Percentiles rank a stretch among this genome's conserved stretches.
Evolutionary conservation across 805 yeast genomes (phyloP).

Genomic region (Starmerella stigmatis): DNA sequence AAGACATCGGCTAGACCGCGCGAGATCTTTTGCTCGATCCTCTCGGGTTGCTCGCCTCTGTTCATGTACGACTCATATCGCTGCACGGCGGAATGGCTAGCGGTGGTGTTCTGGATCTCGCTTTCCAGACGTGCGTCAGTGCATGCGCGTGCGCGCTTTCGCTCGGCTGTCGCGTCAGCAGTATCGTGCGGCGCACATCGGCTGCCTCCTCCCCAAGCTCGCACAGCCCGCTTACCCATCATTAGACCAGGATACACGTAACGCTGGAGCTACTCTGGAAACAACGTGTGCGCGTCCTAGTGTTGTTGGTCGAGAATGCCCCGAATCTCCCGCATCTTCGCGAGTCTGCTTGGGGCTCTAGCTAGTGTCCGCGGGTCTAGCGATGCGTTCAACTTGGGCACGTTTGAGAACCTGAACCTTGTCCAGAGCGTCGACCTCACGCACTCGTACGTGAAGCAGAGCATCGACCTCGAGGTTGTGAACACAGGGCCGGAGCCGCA

Average conservation of each 20-base stretch:
- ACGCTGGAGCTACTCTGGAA: not conserved
- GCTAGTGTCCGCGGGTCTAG: not conserved
- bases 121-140: no score
- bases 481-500: conserved; percentile 51
- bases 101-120: not conserved
- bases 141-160: not conserved
- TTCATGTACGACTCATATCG: not conserved
- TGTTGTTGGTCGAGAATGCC: conserved; percentile 1
- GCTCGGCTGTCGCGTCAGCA: not conserved
- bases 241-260: not conserved
- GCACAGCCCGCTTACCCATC: no score
- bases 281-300: not conserved
- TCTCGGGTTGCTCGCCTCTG: not conserved
- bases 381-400: conserved; percentile 5
- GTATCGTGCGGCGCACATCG: no score
- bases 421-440: conserved; percentile 52
- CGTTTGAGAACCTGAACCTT: conserved; percentile 41
- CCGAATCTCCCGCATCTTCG: not conserved
- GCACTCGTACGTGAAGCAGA: conserved; percentile 56
- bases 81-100: not conserved
- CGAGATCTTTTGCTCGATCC: not conserved
- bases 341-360: not conserved
- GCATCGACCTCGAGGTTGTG: conserved; percentile 42
- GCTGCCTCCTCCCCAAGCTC: no score
- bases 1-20: not conserved